Base-by-base conservation (phyloP, 2,329 filamentous ascomycete genomes). In the Fusarium heterosporum region DNA sequence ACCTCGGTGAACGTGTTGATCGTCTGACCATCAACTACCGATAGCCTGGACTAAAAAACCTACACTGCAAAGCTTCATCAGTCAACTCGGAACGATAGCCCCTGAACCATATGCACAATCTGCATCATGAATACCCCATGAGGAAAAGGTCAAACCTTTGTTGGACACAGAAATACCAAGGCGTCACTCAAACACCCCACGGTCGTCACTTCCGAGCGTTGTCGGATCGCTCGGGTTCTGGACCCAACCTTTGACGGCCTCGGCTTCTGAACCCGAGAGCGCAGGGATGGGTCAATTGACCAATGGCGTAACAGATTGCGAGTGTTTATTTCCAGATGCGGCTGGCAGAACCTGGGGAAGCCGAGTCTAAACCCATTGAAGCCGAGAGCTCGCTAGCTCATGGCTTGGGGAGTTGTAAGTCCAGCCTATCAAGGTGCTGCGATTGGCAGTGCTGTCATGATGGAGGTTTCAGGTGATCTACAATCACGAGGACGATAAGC, bases 261-360 rank as follows among this genome's bases (percentile, higher is more conserved):
- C 50, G 50, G 50, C n/a, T 53, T 34, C 38, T 28, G 30, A 53
- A 47, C 50, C 50, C 50, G 50, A 53, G 29, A 17, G n/a, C 19
- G 32, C 46, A 34, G 46, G 32, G 46, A 36, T 36, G 16, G 34
- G 34, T n/a, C 34, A 36, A 36, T 49, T 16, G 4, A 14, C 50
- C 40, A 53, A 53, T 47, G 22, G n/a, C 22, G 17, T 8, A 8
- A 17, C 9, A 12, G 19, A 22, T 6, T 6, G 6, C 6, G 19
- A 12, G 34, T 16, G n/a, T 45, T 47, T 28, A 53, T 56, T 53
- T 17, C 54, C 54, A 17, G 30, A 52, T 56, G 54, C 47, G 47
- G 54, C 47, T 30, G 26, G n/a, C 16, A 47, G 7, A 42, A n/a
- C 25, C 47, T 56, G 39, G 38, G 39, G 30, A 30, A 53, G 19